Conservation (phyloP, 805 yeast genomes). For the Wickerhamomyces rabaulensis region DNA sequence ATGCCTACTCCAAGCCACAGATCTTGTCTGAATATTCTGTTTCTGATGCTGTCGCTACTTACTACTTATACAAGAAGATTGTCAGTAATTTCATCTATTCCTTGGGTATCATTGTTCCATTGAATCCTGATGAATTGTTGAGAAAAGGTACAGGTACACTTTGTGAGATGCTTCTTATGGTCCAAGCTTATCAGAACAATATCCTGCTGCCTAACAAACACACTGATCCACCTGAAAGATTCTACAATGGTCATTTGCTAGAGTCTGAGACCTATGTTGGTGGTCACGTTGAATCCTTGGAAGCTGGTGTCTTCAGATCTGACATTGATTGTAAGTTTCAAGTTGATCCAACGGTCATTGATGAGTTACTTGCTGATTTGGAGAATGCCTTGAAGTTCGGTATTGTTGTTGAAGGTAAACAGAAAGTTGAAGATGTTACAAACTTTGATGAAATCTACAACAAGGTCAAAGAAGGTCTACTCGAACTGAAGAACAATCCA, state of each 20-base stretch:
- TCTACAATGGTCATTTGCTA: conserved; percentile 87
- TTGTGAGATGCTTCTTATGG: conserved; percentile 97
- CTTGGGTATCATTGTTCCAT: conserved; percentile 89
- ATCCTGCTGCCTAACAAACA: conserved; percentile 92
- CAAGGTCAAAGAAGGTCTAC: conserved; percentile 47
- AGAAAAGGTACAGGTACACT: conserved; percentile 98
- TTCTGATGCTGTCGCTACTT: conserved; percentile 98
- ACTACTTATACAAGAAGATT: conserved; percentile 90
- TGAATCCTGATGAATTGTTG: conserved; percentile 93
- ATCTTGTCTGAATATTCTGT: conserved; percentile 93
- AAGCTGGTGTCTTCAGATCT: conserved; percentile 95
- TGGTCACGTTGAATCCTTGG: conserved; percentile 96
- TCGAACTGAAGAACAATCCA: conserved; percentile 58
- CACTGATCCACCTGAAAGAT: conserved; percentile 88
- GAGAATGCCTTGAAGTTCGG: conserved; percentile 77
- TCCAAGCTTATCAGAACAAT: conserved; percentile 76
- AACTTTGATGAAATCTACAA: conserved; percentile 74
- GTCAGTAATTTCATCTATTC: conserved; percentile 97
- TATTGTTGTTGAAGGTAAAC: conserved; percentile 73
- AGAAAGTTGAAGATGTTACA: conserved; percentile 67
- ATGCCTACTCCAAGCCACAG: conserved; percentile 93
- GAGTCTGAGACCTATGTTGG: conserved; percentile 98
- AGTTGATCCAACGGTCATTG: conserved; percentile 77
- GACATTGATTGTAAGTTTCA: conserved; percentile 74
- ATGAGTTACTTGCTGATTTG: conserved; percentile 68